Conservation (phyloP, 1,284 basidiomycete species). For the Ceratobasidium sp. region DNA sequence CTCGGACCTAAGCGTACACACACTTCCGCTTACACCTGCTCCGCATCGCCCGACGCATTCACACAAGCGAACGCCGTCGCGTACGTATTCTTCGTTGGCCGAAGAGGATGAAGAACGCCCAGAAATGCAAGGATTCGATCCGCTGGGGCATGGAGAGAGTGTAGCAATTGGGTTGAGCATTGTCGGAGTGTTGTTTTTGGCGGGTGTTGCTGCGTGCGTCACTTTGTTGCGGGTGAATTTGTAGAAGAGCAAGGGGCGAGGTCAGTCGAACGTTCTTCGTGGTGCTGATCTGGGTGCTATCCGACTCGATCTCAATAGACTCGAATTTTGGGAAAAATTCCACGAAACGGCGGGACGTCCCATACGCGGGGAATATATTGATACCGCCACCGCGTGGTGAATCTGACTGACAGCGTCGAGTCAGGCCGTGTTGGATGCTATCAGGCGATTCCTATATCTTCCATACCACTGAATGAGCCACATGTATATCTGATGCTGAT, state of each 20-base stretch:
- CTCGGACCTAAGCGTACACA: slow-evolving; percentile 31
- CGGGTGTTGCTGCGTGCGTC: slow-evolving; percentile 14
- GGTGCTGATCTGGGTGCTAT: too few relatives aligned
- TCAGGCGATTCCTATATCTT: too few relatives aligned
- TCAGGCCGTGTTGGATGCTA: background rate
- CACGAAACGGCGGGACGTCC: background rate
- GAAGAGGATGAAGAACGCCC: background rate
- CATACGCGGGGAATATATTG: slow-evolving; percentile 2
- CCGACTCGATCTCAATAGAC: background rate
- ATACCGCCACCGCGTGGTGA: background rate
- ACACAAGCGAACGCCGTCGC: slow-evolving; percentile 21
- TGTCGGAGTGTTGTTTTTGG: slow-evolving; percentile 7
- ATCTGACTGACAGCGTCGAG: background rate
- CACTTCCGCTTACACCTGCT: slow-evolving; percentile 33
- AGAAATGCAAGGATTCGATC: slow-evolving; percentile 12
- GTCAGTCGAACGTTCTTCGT: too few relatives aligned
- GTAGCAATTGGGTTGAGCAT: slow-evolving; percentile 25
- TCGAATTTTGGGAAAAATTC: background rate
- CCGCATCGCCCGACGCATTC: background rate
- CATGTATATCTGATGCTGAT: background rate
- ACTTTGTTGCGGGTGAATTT: slow-evolving; percentile 22
- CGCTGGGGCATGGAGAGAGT: slow-evolving; percentile 21
- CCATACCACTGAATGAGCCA: background rate
- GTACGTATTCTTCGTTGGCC: slow-evolving; percentile 20
- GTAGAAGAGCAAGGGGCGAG: background rate